A percentile compares a stretch with the other conserved stretches of the same genome.
phyloP scores from a whole-genome alignment of 140 eudicot genomes.

The Oenanthe javanica region DNA sequence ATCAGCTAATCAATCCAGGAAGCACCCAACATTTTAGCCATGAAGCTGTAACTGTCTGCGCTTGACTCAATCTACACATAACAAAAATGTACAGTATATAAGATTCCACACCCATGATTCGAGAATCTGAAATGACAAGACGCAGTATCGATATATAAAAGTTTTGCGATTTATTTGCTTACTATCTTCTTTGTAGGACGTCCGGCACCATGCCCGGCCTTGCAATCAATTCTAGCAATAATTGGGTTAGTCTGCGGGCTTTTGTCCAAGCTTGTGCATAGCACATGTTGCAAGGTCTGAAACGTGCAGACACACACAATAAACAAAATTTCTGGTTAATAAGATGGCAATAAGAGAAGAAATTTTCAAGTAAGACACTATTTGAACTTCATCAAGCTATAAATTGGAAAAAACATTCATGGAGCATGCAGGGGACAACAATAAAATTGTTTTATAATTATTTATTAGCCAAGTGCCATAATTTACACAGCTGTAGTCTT shows the following conservation, averaged over 20 bases:
- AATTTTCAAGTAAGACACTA: not conserved
- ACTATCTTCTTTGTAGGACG: slow-evolving; percentile 71
- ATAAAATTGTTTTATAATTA: not conserved
- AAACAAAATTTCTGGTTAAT: slow-evolving; percentile 7
- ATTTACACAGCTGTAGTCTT: no score
- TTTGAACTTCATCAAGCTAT: not conserved
- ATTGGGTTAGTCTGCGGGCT: slow-evolving; percentile 91
- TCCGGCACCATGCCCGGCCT: slow-evolving; percentile 95
- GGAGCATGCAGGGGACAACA: not conserved
- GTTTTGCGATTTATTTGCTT: not conserved
- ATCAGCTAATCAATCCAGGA: slow-evolving; percentile 63
- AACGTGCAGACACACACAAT: not conserved
- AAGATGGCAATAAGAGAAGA: not conserved
- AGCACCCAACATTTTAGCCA: slow-evolving; percentile 77
- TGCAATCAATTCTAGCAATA: slow-evolving; percentile 66
- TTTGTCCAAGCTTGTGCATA: slow-evolving; percentile 75
- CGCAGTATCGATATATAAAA: not conserved
- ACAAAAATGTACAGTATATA: not conserved
- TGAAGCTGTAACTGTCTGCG: slow-evolving; percentile 73
- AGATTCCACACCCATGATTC: not conserved
- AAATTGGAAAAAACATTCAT: not conserved
- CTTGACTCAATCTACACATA: slow-evolving; percentile 61
- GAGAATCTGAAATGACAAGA: not conserved
- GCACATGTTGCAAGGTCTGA: slow-evolving; percentile 82
- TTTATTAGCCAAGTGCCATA: no score